Conservation (phyloP, 306 rosid species). For the Begonia masoniana region DNA sequence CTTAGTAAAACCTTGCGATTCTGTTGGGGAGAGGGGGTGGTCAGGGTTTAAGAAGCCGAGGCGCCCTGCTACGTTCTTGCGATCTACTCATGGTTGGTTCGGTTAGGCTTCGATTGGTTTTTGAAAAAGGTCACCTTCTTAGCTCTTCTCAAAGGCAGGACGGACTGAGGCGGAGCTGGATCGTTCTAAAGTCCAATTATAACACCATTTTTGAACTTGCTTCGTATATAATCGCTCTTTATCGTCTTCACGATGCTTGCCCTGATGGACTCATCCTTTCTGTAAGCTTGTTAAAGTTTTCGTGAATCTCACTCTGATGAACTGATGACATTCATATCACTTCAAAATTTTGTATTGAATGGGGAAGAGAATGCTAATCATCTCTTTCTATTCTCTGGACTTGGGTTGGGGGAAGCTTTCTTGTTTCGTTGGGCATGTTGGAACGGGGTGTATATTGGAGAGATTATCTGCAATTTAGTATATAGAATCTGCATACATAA, state of each 20-base stretch:
- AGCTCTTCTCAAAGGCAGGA: slow-evolving; percentile 38
- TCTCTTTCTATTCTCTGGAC: neutral
- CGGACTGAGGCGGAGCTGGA: slow-evolving; percentile 66
- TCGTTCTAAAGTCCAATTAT: slow-evolving; percentile 61
- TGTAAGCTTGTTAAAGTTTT: slow-evolving; percentile 21
- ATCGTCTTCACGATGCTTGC: slow-evolving; percentile 46
- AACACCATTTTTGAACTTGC: slow-evolving; percentile 57
- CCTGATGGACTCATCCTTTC: slow-evolving; percentile 57
- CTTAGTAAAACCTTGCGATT: neutral
- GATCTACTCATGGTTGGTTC: slow-evolving; percentile 17
- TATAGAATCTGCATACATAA: too few species aligned
- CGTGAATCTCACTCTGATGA: too few species aligned
- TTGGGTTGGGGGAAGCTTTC: too few species aligned
- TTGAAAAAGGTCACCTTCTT: slow-evolving; percentile 36
- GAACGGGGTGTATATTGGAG: too few species aligned
- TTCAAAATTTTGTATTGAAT: neutral
- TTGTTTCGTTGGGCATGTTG: too few species aligned
- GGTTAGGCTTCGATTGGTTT: slow-evolving; percentile 56
- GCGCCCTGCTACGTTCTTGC: slow-evolving; percentile 1
- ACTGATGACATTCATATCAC: too few species aligned
- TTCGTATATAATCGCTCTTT: slow-evolving; percentile 29
- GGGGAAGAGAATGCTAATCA: neutral
- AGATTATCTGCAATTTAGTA: too few species aligned
- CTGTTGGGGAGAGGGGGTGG: neutral
- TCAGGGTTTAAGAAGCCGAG: slow-evolving; percentile 11